Evolutionary conservation across 352 stramenopile species (phyloP), one percentile per base, ranked within the genome.

Genomic region (Globisporangium okanoganense): DNA sequence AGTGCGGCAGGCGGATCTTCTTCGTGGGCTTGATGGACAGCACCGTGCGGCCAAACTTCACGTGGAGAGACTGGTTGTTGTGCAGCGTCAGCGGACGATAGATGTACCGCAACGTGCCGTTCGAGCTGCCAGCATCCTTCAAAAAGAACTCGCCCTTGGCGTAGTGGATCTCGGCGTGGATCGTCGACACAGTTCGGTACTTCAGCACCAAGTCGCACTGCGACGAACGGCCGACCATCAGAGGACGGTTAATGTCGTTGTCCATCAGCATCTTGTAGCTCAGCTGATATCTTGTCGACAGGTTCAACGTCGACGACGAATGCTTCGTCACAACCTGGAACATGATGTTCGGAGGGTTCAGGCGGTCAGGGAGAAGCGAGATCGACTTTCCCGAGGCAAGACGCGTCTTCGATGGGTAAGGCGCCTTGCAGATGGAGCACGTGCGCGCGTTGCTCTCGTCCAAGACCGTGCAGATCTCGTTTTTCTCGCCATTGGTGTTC

Each of bases 201-300:
- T 98, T 97, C 24, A 98, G 79, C 50, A 98, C 91, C 60, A 98
- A 84, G 61, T 98, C 92, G 65, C 89, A 97, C 68, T 95, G 90
- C 31, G 92, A 97, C 58, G 92, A 98, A 12, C 94, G 87, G 6
- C 94, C 94, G 14, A 98, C 81, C 69, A 97, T 94, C 9, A 98
- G 78, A 44, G 89, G 78, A 66, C 96, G 76, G 71, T 88, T 67
- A 72, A 96, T 90, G 87, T 97, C 71, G 70, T 92, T 97, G 57
- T 90, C 95, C 67, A 98, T 82, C 14, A 98, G 71, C 71, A 96
- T 95, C 72, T 95, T 95, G 80, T 92, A 95, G 68, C 85, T 95
- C 6, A 95, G 62, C 61, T 95, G 82, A 70, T 93, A 95, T 41
- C 82, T 70, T 49, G 85, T 95, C 38, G 83, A 93, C n/a, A 90